A percentile compares a stretch with the other conserved stretches of the same genome.
phyloP scores from a whole-genome alignment of 345 rosid genomes.

The Linum lewisii region DNA sequence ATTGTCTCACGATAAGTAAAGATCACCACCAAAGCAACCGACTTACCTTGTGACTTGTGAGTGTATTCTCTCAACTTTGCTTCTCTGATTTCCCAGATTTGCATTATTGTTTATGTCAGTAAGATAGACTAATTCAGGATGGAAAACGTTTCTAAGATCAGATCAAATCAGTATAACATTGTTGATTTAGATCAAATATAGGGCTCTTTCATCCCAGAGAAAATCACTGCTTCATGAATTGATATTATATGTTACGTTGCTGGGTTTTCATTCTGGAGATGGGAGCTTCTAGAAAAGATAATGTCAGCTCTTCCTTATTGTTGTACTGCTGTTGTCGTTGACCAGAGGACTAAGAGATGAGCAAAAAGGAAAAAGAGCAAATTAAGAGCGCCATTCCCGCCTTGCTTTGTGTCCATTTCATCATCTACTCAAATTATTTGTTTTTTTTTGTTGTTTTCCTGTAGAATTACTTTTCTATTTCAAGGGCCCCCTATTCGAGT shows the following conservation, averaged over 20 bases:
- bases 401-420: slow-evolving; percentile 10
- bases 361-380: not conserved
- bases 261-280: not conserved
- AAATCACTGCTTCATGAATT: too few species aligned
- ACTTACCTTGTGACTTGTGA: not conserved
- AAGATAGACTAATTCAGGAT: too few species aligned
- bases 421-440: not conserved
- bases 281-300: not conserved
- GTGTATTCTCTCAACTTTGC: too few species aligned
- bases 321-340: not conserved
- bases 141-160: too few species aligned
- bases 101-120: too few species aligned
- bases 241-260: not conserved
- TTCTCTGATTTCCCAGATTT: too few species aligned
- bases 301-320: not conserved
- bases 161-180: too few species aligned
- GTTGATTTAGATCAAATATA: too few species aligned
- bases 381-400: slow-evolving; percentile 27
- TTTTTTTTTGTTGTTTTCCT: not conserved
- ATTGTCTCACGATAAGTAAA: not conserved
- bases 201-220: too few species aligned
- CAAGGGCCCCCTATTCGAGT: not conserved
- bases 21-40: not conserved
- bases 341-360: not conserved
- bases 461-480: not conserved